Base-by-base conservation (phyloP, 345 rosid species). In the Tarenaya hassleriana region DNA sequence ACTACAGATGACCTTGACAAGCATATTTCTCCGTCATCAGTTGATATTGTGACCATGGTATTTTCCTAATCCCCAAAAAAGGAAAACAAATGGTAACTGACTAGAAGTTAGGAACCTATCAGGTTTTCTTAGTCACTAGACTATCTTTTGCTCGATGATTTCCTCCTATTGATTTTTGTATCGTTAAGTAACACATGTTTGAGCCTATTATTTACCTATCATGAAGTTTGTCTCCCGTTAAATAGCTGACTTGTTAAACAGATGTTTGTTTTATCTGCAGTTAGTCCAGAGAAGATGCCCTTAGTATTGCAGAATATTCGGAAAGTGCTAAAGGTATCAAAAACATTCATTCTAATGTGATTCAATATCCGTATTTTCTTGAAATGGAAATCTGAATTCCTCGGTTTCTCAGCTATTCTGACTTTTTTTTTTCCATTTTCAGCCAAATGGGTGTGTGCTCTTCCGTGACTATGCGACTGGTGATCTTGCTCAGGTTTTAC, bases 11-110 rank as follows among this genome's bases (percentile, higher is more conserved):
- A 66, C 75, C 82, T 84, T 55, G 76, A 68, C 78, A 61, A 72
- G 60, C 83, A 79, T 50, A 75, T 91, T 44, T 62, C 86, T 67
- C 79, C 98, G 40, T 62, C 90, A 41, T 84, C 98, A 52, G 60
- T 91, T 37, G 90, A 91, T 68, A 72, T 84, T 57, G 95, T 87
- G 58, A 91, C 92, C 62, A 84, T 87, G 98, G 96, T 91, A 87
- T 57, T 69, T 61, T 63, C 50, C 37, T 10, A 45, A 58, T n/a
- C 39, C 31, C 35, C 18, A 29, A 1, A 37, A 31, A 40, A 32
- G 15, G n/a, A n/a, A n/a, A n/a, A n/a, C n/a, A n/a, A 18, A 3
- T 39, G 45, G 15, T 33, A 12, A 24, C 34, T 44, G 35, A 7
- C 12, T 19, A 47, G 27, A 57, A 35, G 14, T 32, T 49, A 18